A percentile compares a stretch with the other conserved stretches of the same genome.
Conservation (phyloP, 2,329 filamentous ascomycete genomes). For the Fusarium nodosum region DNA sequence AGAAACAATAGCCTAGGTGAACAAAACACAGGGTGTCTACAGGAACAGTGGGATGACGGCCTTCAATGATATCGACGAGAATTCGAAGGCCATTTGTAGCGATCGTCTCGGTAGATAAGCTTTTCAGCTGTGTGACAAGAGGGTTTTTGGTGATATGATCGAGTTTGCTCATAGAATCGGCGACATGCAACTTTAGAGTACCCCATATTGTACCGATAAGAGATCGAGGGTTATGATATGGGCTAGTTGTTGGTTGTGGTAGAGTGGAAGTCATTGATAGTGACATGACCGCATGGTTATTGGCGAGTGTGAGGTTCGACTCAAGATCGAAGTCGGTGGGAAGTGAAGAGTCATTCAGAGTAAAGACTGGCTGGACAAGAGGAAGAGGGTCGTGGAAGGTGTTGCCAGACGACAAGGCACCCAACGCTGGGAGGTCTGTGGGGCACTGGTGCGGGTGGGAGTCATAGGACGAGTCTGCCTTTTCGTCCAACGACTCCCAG, state of each 20-base stretch:
- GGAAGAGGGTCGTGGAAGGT: conserved; percentile 49
- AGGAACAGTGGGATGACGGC: conserved; percentile 55
- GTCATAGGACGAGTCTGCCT: conserved; percentile 49
- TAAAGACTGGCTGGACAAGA: conserved; percentile 56
- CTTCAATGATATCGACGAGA: conserved; percentile 58
- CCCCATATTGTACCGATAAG: conserved; percentile 62
- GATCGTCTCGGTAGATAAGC: conserved; percentile 57
- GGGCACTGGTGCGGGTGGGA: conserved; percentile 59
- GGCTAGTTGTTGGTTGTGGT: conserved; percentile 47
- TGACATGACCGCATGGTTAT: conserved; percentile 47
- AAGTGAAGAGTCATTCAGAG: conserved; percentile 54
- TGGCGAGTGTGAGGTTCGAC: conserved; percentile 56
- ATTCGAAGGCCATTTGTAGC: conserved; percentile 59
- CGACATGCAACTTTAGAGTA: conserved; percentile 61
- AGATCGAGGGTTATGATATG: conserved; percentile 46
- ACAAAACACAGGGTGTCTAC: conserved; percentile 65
- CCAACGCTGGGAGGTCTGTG: conserved; percentile 57
- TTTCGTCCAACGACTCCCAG: conserved; percentile 49
- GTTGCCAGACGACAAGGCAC: conserved; percentile 50
- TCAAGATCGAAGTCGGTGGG: conserved; percentile 54
- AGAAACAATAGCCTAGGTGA: conserved; percentile 66
- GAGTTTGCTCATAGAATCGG: conserved; percentile 61
- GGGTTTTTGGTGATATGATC: conserved; percentile 57
- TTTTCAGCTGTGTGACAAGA: conserved; percentile 58
- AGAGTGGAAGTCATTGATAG: conserved; percentile 27